Percentiles rank a stretch among this genome's conserved stretches.
Conservation (phyloP, 345 rosid genomes). For the Rhodamnia argentea region DNA sequence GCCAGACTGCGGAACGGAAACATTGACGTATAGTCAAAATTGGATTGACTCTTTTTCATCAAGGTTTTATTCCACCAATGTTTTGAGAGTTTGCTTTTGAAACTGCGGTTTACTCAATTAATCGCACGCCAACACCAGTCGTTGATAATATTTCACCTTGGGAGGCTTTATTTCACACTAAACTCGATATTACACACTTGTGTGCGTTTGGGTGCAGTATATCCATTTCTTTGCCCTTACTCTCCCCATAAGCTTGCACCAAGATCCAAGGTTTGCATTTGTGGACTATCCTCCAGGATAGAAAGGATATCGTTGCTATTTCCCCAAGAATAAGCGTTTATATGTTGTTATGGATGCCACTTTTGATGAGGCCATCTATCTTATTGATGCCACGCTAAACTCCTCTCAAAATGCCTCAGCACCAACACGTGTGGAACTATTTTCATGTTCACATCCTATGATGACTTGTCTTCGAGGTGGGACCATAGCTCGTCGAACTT, state of each 20-base stretch:
- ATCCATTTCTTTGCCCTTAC: neutral
- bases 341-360: neutral
- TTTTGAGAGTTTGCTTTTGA: neutral
- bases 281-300: neutral
- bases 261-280: neutral
- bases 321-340: too few relatives aligned
- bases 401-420: neutral
- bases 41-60: neutral
- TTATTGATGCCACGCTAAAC: neutral
- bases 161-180: neutral
- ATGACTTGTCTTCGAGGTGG: too few relatives aligned
- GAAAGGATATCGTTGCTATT: neutral
- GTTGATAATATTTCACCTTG: neutral
- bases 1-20: neutral
- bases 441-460: neutral
- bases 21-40: neutral
- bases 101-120: neutral
- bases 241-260: neutral
- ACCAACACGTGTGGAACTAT: neutral
- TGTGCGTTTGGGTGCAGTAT: neutral
- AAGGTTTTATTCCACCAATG: neutral
- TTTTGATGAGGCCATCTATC: neutral
- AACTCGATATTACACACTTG: neutral
- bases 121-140: neutral
- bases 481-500: too few relatives aligned